phyloP scores from a whole-genome alignment of 2,329 filamentous ascomycete species.

The Aspergillus uvarum region DNA sequence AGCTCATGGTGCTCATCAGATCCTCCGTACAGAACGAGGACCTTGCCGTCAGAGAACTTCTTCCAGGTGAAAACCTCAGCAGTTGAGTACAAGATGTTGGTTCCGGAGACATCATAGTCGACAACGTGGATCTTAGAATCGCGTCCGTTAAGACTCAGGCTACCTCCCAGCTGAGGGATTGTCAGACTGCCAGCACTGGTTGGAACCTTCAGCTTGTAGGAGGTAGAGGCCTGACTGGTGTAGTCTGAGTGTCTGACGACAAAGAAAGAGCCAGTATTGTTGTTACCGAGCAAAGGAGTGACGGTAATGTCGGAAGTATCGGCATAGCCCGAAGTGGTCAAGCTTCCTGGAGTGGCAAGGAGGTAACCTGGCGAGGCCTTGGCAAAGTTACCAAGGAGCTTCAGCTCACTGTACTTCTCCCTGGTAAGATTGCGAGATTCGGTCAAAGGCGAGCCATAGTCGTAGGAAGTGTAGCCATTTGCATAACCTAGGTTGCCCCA shows the following conservation, averaged over 20 bases:
- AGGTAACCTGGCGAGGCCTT: constrained; percentile 71
- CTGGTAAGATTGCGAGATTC: constrained; percentile 68
- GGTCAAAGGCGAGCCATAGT: constrained; percentile 63
- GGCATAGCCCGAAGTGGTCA: constrained; percentile 43
- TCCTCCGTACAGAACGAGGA: constrained; percentile 44
- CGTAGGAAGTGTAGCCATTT: constrained; percentile 63
- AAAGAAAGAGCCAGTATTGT: constrained; percentile 57
- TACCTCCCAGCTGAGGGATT: constrained; percentile 43
- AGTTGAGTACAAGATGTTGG: constrained; percentile 45
- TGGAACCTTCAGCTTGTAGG: constrained; percentile 62
- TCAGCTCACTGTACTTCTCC: constrained; percentile 78
- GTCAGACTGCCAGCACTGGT: constrained; percentile 42
- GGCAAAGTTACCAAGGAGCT: constrained; percentile 72
- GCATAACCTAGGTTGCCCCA: constrained; percentile 77
- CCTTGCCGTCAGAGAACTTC: constrained; percentile 57
- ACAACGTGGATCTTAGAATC: constrained; percentile 48
- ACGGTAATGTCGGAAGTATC: constrained; percentile 58
- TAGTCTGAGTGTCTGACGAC: constrained; percentile 67
- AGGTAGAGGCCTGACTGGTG: constrained; percentile 55
- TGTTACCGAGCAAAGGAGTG: constrained; percentile 58
- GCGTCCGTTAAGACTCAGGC: constrained; percentile 40
- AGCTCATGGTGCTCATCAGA: constrained; percentile 43
- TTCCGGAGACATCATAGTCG: constrained; percentile 43
- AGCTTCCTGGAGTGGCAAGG: constrained; percentile 55
- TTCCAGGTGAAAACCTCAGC: constrained; percentile 55